Percentiles rank a stretch among this genome's conserved stretches.
These are phyloP conservation scores for Paratinospora sagittata DNA, from an alignment of 164 flowering plant genomes.

Conservation along the genomic window DNA sequence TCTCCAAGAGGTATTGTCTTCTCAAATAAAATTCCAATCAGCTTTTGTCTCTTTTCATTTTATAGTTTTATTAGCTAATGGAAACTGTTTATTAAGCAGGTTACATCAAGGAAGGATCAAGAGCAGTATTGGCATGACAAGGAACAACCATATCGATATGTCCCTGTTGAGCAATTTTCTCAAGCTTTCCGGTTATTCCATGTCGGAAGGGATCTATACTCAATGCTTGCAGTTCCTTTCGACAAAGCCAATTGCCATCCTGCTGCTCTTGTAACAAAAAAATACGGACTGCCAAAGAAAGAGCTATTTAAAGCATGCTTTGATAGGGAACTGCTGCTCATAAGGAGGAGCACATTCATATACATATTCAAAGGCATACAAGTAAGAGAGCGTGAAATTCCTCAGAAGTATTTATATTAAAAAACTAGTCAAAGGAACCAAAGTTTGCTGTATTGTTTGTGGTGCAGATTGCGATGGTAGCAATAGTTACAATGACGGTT, in stretches of 20 bases:
- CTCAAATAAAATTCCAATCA: not conserved
- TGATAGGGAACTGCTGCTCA: conserved; percentile 45
- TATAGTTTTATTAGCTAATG: conserved; percentile 15
- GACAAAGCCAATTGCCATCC: conserved; percentile 28
- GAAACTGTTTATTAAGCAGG: conserved; percentile 27
- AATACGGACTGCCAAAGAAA: conserved; percentile 39
- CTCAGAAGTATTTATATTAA: not conserved
- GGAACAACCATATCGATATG: conserved; percentile 25
- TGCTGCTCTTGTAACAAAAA: conserved; percentile 38
- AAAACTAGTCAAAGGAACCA: not conserved
- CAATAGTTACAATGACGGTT: conserved; percentile 32
- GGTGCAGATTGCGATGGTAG: conserved; percentile 32
- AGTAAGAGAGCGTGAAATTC: conserved; percentile 21
- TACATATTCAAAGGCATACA: conserved; percentile 47
- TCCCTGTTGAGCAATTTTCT: conserved; percentile 26
- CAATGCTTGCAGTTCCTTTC: conserved; percentile 23
- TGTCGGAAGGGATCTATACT: conserved; percentile 23
- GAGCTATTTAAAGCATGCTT: conserved; percentile 51
- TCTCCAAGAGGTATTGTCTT: conserved; percentile 41
- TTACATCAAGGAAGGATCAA: conserved; percentile 42
- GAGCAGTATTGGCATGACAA: conserved; percentile 37
- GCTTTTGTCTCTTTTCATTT: not conserved
- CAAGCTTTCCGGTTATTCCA: conserved; percentile 31
- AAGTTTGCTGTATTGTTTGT: conserved; percentile 4
- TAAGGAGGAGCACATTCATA: conserved; percentile 55